Percentiles rank a stretch among this genome's conserved stretches.
phyloP scores from a whole-genome alignment of 139 green algal genomes.

The Eudorina sp. region DNA sequence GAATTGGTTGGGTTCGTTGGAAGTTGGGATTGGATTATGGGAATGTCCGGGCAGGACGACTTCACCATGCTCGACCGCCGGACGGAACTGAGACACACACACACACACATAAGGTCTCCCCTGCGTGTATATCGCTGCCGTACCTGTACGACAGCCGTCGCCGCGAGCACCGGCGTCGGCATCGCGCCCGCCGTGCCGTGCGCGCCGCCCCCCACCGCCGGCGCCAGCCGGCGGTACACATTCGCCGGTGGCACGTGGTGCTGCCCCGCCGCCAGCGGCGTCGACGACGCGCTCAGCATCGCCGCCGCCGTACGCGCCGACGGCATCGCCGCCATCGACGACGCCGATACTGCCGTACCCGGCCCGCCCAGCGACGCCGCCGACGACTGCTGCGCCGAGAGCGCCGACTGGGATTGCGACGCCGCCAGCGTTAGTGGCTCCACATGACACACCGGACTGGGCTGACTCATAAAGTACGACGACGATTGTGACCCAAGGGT shows the following conservation, averaged over 20 bases:
- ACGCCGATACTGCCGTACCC: neutral
- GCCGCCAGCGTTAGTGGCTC: conserved; percentile 35
- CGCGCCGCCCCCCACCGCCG: neutral
- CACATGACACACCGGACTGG: neutral
- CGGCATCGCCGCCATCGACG: neutral
- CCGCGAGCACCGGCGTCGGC: neutral
- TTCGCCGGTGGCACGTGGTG: neutral
- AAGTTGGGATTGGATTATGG: neutral
- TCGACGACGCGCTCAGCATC: neutral
- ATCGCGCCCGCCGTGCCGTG: conserved; percentile 10
- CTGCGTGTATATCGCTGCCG: no score
- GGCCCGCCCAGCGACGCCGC: neutral
- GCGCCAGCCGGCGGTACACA: neutral
- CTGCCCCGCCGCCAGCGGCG: conserved; percentile 25
- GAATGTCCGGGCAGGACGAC: no score
- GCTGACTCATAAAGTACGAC: no score
- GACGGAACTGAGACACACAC: no score
- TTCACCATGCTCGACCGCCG: no score
- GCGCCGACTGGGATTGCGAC: neutral
- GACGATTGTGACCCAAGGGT: neutral
- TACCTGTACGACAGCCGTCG: conserved; percentile 22
- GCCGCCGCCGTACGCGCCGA: neutral
- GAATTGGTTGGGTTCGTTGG: neutral
- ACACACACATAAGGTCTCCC: no score
- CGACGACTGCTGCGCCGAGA: neutral